Conservation (phyloP, 257 asterid species). For the Scutellaria minor region DNA sequence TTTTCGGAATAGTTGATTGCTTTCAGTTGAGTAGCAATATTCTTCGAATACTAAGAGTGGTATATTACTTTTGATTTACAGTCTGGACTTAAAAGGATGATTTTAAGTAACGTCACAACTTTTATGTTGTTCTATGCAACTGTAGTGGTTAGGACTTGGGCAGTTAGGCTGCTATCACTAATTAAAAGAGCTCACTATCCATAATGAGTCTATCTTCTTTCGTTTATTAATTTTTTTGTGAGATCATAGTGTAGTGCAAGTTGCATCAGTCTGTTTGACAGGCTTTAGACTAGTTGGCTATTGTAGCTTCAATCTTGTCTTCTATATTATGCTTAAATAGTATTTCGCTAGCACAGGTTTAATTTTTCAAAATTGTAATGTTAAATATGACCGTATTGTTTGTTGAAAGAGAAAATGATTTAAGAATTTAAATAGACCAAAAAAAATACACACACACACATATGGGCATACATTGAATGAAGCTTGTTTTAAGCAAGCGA, state of each 20-base stretch:
- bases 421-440: too few species aligned
- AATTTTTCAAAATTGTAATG: too few species aligned
- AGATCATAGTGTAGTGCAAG: slow-evolving; percentile 1
- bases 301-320: slow-evolving; percentile 5
- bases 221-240: slow-evolving; percentile 5
- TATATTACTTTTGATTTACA: neutral
- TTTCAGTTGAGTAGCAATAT: slow-evolving; percentile 5
- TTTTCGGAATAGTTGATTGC: neutral
- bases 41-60: neutral
- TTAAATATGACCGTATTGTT: too few species aligned
- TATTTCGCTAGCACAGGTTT: too few species aligned
- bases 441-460: too few species aligned
- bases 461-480: too few species aligned
- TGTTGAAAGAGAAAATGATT: too few species aligned
- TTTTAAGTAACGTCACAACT: neutral
- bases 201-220: neutral
- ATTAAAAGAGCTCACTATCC: neutral
- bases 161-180: slow-evolving; percentile 4
- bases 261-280: slow-evolving; percentile 16
- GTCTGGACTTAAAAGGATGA: neutral
- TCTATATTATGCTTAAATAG: neutral
- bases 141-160: neutral
- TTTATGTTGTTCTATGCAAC: slow-evolving; percentile 2
- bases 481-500: too few species aligned
- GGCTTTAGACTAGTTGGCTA: neutral